A percentile compares a stretch with the other conserved stretches of the same genome.
Conservation (phyloP, 179 eudicot genomes). For the Drosera spatulata region DNA sequence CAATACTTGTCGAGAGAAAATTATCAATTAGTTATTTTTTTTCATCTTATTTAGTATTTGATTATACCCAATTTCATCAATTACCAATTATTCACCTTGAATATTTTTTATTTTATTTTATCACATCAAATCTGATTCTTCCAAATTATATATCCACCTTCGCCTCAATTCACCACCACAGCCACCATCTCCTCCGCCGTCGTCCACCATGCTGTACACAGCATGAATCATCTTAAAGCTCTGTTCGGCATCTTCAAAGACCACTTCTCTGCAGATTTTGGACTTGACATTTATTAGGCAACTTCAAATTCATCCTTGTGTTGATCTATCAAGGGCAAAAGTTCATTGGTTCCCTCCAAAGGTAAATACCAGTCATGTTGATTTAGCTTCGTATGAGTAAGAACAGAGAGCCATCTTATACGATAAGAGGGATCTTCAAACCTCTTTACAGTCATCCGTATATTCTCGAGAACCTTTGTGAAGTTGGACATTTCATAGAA, state of each 20-base stretch:
- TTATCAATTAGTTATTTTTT: too few species aligned
- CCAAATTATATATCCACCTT: too few species aligned
- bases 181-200: too few species aligned
- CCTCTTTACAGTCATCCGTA: constrained; percentile 29
- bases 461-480: constrained; percentile 26
- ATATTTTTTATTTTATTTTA: too few species aligned
- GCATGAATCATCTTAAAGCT: constrained; percentile 36
- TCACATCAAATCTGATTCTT: too few species aligned
- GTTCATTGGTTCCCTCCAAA: constrained; percentile 8
- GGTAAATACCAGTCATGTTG: constrained; percentile 11
- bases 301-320: constrained; percentile 29
- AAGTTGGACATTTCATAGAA: constrained; percentile 34
- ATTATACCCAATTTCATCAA: too few species aligned
- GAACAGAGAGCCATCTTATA: constrained; percentile 57
- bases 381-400: constrained; percentile 14
- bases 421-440: constrained; percentile 48
- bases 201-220: constrained; percentile 51
- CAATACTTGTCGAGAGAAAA: too few species aligned
- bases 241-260: constrained; percentile 29
- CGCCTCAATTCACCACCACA: too few species aligned
- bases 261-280: constrained; percentile 51
- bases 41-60: too few species aligned
- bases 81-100: too few species aligned
- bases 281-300: constrained; percentile 44
- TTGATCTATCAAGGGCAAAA: constrained; percentile 18